A percentile compares a stretch with the other conserved stretches of the same genome.
These are phyloP conservation scores for Aureobasidium sp. DNA, from an alignment of 2,329 filamentous ascomycete species.

Conservation along the genomic window DNA sequence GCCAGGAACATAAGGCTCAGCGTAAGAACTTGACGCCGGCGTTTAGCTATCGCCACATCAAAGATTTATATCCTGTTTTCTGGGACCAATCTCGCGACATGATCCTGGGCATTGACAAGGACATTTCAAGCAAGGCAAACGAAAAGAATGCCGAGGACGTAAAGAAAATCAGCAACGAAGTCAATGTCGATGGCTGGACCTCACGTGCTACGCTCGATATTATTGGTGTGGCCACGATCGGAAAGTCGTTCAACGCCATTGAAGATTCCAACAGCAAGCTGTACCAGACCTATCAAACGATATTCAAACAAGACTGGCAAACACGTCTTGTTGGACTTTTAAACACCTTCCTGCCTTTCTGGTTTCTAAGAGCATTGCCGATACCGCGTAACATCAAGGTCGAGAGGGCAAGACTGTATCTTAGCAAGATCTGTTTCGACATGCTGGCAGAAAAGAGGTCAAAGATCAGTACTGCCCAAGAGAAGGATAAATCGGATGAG, in stretches of 20 bases:
- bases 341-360: not conserved
- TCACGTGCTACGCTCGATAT: constrained; percentile 52
- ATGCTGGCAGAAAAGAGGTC: constrained; percentile 40
- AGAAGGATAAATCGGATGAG: constrained; percentile 26
- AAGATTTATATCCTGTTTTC: constrained; percentile 76
- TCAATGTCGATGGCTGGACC: constrained; percentile 41
- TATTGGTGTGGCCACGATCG: constrained; percentile 51
- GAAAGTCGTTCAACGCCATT: constrained; percentile 49
- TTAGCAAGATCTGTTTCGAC: constrained; percentile 38
- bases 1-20: constrained; percentile 44
- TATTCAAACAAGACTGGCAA: constrained; percentile 36
- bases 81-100: constrained; percentile 62
- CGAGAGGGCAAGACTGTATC: constrained; percentile 19
- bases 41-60: constrained; percentile 80
- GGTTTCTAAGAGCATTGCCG: not conserved
- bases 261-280: constrained; percentile 46
- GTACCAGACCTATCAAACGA: constrained; percentile 43
- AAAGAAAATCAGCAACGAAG: constrained; percentile 19
- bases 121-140: constrained; percentile 23
- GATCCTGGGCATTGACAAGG: constrained; percentile 23
- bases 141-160: constrained; percentile 25
- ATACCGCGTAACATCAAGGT: constrained; percentile 4
- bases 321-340: not conserved
- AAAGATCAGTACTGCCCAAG: constrained; percentile 34
- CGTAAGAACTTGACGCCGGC: constrained; percentile 74